Base-by-base conservation (phyloP, 73 alveolate genomes). In the Paramecium caudatum region DNA sequence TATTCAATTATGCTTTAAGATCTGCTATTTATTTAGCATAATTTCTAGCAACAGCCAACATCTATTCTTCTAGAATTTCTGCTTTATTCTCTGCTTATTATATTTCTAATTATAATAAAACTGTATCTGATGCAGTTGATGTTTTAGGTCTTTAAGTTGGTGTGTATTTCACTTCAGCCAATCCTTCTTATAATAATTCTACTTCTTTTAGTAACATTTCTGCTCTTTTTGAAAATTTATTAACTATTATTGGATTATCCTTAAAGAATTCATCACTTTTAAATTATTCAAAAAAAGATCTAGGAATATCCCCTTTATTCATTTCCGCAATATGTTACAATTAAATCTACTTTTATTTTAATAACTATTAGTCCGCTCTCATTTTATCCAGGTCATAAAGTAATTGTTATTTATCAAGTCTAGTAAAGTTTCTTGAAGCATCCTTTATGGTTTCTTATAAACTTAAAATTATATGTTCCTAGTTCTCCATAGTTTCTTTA, bases 401-500 rank as follows among this genome's bases (percentile, higher is more conserved):
- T 45, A 74, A 37, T 39, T 74, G 16, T 45, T 74, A 21, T 74
- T 74, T 74, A 16, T 74, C 88, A 19, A 74, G 32, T 41, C 47
- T 74, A 41, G 69, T 74, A 3, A 74, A 74, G 19, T 74, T 74
- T 39, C 74, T 83, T 33, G 86, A 88, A 3, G 91, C 92, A 45
- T 93, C 96, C 47, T 90, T 50, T 37, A 94, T 94, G 63, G 92
- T 92, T 39, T 94, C 94, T 39, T 93, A 91, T 61, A 90, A 90
- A 61, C 90, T 92, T 61, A 91, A 69, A 16, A 94, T 94, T 32
- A 94, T 90, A 85, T 90, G 82, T 83, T 94, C 95, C 91, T 94
- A 91, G 21, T 93, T 93, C 84, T 92, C 93, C 61, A 94, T 94
- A 82, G 93, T 92, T 32, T 92, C 95, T 63, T 92, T 91, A 88